Conservation (phyloP, 148 eudicot genomes). For the Amaranthus hypochondriacus region DNA sequence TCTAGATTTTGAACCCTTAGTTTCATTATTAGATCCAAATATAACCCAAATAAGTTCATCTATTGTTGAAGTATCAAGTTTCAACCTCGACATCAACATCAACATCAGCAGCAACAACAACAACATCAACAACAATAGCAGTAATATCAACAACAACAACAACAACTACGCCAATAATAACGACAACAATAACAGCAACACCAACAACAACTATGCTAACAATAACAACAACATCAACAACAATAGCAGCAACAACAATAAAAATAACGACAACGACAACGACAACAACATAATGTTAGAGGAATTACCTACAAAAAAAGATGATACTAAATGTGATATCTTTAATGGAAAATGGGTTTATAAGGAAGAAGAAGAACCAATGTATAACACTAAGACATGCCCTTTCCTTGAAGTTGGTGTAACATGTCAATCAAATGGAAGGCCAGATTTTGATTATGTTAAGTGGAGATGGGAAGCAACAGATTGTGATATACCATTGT, state of each 20-base stretch:
- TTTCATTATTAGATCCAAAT: neutral
- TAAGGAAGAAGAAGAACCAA: neutral
- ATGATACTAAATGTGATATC: neutral
- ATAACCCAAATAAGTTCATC: no score
- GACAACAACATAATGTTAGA: neutral
- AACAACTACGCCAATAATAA: no score
- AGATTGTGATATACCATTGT: slow-evolving; percentile 30
- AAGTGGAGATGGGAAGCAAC: slow-evolving; percentile 41
- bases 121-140: no score
- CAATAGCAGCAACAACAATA: neutral
- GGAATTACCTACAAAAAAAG: neutral
- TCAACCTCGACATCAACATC: no score
- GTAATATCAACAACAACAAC: no score
- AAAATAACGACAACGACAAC: neutral
- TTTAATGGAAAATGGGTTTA: slow-evolving; percentile 4
- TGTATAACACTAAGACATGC: neutral
- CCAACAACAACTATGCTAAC: no score
- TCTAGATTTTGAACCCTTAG: neutral
- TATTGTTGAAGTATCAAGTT: no score
- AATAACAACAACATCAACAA: no score
- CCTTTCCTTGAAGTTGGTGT: slow-evolving; percentile 23
- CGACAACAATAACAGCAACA: no score
- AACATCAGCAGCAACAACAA: no score
- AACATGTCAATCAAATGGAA: slow-evolving; percentile 33
- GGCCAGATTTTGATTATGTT: slow-evolving; percentile 32